phyloP scores from a whole-genome alignment of 306 rosid species.

The Argentina anserina region DNA sequence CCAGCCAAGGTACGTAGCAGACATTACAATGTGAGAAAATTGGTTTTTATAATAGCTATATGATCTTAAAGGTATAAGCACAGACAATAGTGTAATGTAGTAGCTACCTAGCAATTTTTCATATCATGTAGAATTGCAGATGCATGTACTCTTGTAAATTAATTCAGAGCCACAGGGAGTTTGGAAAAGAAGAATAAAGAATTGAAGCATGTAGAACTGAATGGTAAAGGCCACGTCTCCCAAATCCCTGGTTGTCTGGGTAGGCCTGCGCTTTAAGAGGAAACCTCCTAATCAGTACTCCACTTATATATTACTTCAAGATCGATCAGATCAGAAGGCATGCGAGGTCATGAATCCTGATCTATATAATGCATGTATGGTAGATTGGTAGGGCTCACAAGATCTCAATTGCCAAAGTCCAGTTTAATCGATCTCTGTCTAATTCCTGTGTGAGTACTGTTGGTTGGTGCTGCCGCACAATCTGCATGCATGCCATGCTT shows the following conservation, averaged over 20 bases:
- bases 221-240: constrained; percentile 28
- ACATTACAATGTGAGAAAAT: too few species aligned
- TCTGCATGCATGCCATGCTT: background rate
- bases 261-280: constrained; percentile 20
- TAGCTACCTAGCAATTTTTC: constrained; percentile 3
- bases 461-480: background rate
- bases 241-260: constrained; percentile 13
- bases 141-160: background rate
- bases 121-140: background rate
- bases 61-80: background rate
- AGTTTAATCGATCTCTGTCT: background rate
- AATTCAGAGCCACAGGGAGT: constrained; percentile 16
- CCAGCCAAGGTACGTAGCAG: background rate
- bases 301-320: background rate
- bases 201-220: background rate
- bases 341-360: constrained; percentile 2
- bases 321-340: constrained; percentile 25
- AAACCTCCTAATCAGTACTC: background rate
- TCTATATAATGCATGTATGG: background rate
- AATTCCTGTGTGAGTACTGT: background rate
- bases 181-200: background rate
- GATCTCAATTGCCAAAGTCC: background rate
- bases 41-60: too few species aligned
- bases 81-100: background rate
- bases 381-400: background rate